Base-by-base conservation (phyloP, 768 basidiomycete species). In the Hygrocybe coccinea region DNA sequence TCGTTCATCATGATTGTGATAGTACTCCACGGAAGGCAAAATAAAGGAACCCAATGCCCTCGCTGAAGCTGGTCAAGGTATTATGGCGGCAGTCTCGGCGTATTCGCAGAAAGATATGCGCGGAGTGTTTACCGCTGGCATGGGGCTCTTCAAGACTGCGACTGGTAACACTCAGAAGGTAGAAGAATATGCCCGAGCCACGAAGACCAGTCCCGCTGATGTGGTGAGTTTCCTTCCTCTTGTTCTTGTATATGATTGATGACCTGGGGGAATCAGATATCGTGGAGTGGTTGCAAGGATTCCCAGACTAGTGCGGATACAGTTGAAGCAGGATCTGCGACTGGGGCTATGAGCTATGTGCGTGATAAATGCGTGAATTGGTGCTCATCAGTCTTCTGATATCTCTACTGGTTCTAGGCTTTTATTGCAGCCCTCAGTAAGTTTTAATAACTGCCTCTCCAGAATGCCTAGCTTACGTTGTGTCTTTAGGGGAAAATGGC, bases 21-120 rank as follows among this genome's bases (percentile, higher is more conserved):
- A 89, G 84, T 97, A 97, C 72, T 92, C 92, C 19, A 95, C 93
- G 6, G 92, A 97, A 73, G 94, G 94, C 48, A 93, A 91, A 66
- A 73, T 97, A 67, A 97, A 97, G 69, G 93, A 97, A 67, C 93
- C 95, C 34, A 95, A 97, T 65, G 73, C 93, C 14, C 84, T 85
- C 10, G 80, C 85, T 8, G 93, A 91, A 65, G 94, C 95, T 3
- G 94, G 93, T 0, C 83, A 90, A 65, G 91, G 91, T 7, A 74
- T 97, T 3, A 68, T 95, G n/a, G 80, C 81, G 21, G 89, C 91
- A 1, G 82, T 90, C 2, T 72, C 78, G 25, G 85, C 89, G 9
- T 95, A 92, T 66, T 76, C 87, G 21, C 79, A 77, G 10, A 87
- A 87, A 34, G 94, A 98, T 66, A 80, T 91, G 65, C 77, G 86